Evolutionary conservation across 106 monocot species (phyloP).

Genomic region (Acanthochlamys bracteata): DNA sequence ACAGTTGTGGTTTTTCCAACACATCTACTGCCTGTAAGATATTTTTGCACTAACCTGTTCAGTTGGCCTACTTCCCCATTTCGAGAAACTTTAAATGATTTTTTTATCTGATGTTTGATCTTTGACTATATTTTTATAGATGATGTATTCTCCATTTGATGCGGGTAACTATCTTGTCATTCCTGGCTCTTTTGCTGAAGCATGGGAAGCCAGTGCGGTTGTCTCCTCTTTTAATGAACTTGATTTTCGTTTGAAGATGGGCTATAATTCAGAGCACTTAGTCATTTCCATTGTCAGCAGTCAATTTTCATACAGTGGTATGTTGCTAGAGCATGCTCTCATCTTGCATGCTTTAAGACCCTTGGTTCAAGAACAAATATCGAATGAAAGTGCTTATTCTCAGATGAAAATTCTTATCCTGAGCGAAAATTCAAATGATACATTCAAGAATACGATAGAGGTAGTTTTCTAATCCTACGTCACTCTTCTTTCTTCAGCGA

Average conservation of each 20-base stretch:
- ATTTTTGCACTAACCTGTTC: conserved; percentile 6
- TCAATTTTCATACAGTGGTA: conserved; percentile 83
- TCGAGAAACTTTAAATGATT: conserved; percentile 2
- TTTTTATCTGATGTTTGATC: background rate
- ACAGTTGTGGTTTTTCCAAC: conserved; percentile 75
- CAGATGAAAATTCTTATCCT: conserved; percentile 57
- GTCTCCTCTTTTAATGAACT: conserved; percentile 12
- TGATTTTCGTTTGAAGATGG: conserved; percentile 28
- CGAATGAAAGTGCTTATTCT: conserved; percentile 30
- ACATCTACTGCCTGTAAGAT: conserved; percentile 68
- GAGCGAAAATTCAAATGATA: conserved; percentile 31
- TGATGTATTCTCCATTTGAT: conserved; percentile 89
- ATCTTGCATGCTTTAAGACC: conserved; percentile 67
- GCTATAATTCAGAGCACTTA: conserved; percentile 56
- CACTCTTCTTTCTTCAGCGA: background rate
- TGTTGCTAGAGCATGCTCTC: conserved; percentile 69
- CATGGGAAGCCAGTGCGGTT: conserved; percentile 43
- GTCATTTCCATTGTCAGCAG: conserved; percentile 69
- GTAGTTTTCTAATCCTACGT: conserved; percentile 18
- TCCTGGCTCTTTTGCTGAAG: conserved; percentile 70
- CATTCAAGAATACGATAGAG: conserved; percentile 54
- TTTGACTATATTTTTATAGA: conserved; percentile 30
- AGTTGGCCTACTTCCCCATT: background rate
- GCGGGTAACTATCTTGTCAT: conserved; percentile 75
- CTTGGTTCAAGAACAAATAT: conserved; percentile 30